Percentiles rank a stretch among this genome's conserved stretches.
Evolutionary conservation across 257 asterid species (phyloP).

Genomic region (Pogostemon cablin): DNA sequence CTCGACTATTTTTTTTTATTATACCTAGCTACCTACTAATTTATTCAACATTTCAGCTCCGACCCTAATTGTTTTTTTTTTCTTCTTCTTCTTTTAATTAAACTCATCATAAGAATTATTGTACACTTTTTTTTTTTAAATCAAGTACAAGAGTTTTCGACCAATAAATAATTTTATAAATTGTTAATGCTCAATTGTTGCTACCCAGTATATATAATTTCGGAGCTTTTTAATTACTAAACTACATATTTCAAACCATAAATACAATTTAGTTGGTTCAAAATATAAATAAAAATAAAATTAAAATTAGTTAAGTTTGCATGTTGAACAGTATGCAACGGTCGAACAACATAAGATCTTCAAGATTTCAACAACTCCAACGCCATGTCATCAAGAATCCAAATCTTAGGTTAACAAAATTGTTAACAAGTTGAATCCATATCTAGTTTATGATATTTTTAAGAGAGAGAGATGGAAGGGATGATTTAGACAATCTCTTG

Average conservation of each 20-base stretch:
- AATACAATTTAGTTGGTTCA: no score
- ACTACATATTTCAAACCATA: no score
- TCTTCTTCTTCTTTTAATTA: neutral
- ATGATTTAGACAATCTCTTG: slow-evolving; percentile 29
- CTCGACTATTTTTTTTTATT: neutral
- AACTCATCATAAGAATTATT: no score
- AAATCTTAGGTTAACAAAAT: slow-evolving; percentile 16
- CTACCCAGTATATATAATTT: no score
- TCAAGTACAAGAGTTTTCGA: neutral
- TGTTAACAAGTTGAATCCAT: neutral
- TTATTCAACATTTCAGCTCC: neutral
- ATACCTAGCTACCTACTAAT: neutral
- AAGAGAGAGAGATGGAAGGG: slow-evolving; percentile 10
- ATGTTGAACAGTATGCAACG: slow-evolving; percentile 20
- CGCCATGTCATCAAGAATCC: slow-evolving; percentile 27
- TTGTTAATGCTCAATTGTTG: neutral
- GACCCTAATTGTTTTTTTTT: neutral
- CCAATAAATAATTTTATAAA: neutral
- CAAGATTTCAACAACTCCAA: slow-evolving; percentile 30
- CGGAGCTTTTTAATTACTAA: no score
- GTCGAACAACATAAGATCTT: slow-evolving; percentile 24
- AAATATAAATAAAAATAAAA: neutral
- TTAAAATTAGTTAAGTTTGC: neutral
- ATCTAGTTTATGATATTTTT: neutral
- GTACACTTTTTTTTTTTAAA: no score